Evolutionary conservation across 1,139 yeast genomes (phyloP).

Genomic region (Candida buenavistaensis): DNA sequence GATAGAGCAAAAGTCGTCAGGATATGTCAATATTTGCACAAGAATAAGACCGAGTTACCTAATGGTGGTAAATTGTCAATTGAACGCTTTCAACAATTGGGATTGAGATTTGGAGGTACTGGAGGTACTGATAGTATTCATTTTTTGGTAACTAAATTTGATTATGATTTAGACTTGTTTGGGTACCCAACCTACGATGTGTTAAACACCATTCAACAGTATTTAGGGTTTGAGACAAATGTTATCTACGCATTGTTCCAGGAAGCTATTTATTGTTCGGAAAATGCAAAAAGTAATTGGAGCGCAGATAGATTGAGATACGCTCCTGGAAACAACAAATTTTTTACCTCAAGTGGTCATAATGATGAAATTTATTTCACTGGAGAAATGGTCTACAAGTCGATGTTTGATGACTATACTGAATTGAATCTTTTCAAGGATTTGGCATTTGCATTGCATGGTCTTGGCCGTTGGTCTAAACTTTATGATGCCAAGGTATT

Average conservation of each 20-base stretch:
- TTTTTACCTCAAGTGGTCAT: constrained; percentile 22
- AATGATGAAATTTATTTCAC: constrained; percentile 40
- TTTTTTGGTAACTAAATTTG: constrained; percentile 37
- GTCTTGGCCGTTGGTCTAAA: constrained; percentile 37
- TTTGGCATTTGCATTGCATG: constrained; percentile 45
- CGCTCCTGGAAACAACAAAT: constrained; percentile 21
- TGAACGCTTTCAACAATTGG: constrained; percentile 54
- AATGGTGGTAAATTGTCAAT: constrained; percentile 51
- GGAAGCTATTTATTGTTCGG: constrained; percentile 57
- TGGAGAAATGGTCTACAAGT: constrained; percentile 57
- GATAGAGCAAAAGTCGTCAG: constrained; percentile 38
- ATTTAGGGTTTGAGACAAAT: constrained; percentile 51
- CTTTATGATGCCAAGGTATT: constrained; percentile 41
- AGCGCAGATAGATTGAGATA: constrained; percentile 46
- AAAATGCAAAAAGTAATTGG: constrained; percentile 41
- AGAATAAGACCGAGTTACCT: constrained; percentile 37
- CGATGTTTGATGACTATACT: constrained; percentile 49
- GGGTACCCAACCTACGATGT: constrained; percentile 38
- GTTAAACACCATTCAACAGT: constrained; percentile 30
- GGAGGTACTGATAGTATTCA: constrained; percentile 54
- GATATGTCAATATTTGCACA: constrained; percentile 36
- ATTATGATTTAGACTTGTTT: constrained; percentile 33
- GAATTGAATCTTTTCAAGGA: constrained; percentile 41
- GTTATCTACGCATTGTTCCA: constrained; percentile 55
- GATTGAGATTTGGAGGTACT: constrained; percentile 48